Evolutionary conservation across 495 filamentous ascomycete species (phyloP), one percentile per base, ranked within the genome.

Genomic region (Aspergillus heteromorphus): DNA sequence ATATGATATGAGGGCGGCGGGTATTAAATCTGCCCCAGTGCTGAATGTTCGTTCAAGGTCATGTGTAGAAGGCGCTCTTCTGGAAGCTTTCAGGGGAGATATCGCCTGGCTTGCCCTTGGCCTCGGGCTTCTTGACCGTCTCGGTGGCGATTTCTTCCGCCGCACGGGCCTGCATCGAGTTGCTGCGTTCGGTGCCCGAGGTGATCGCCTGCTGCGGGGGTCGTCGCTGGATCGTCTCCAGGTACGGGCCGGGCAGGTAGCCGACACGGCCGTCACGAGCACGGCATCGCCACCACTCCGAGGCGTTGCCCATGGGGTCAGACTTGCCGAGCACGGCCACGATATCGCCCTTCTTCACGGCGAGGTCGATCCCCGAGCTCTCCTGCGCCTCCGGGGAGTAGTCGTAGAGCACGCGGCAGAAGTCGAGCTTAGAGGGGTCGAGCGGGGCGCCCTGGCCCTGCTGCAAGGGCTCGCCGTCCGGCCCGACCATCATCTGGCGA

Each of bases 211-310:
- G 76, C 60, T 78, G 82, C 1, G 75, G 74, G 31, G 83, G 84
- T 67, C 84, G 83, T 57, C 87, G 76, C 62, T 86, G 81, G 53
- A 95, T 87, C 6, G 84, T 79, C 73, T 96, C 91, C 48, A 99
- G 78, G 72, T 96, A 99, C 0, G 88, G 87, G 3, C 84, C 80
- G 6, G 93, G 93, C 10, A 99, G 78, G 65, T 96, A 99, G 2
- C 93, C 93, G 45, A 96, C 84, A 17, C 89, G 76, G 16, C 90
- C 91, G 65, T 97, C 91, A 45, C 95, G 78, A n/a, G 92, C 88
- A 52, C 93, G 79, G 71, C 93, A 99, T 53, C 87, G 84, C 93
- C 93, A 99, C 93, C 93, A 99, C 66, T 97, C 91, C 48, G 84
- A 87, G 11, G 90, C 84, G 60, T 96, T 89, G 45, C 95, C 95